Evolutionary conservation across 176 grass and related monocot species (phyloP), one percentile per base, ranked within the genome.

Genomic region (Rhipidocladum racemiflorum): DNA sequence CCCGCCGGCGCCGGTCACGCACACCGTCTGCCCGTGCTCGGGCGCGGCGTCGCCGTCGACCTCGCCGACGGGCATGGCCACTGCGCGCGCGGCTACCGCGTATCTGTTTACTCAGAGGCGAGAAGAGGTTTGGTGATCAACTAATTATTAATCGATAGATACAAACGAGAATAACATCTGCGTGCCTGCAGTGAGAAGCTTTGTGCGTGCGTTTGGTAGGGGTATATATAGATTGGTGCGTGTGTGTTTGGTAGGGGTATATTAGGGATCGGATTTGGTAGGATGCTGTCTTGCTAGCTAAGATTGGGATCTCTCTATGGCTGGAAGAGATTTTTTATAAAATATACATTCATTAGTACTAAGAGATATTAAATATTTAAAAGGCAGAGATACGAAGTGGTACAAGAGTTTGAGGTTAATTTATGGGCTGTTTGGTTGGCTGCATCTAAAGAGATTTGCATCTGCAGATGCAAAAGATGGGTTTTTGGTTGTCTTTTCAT

Each of bases 1-100:
- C 21, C 89, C 92, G 43, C 86, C 92, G 71, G 92, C 89, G 71
- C 92, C 89, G 51, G 92, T 94, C 50, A 94, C 89, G 80, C 92
- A 94, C 50, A 94, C 89, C 49, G 89, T 89, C 76, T 74, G 80
- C 65, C 86, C 86, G 42, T 54, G 4, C 44, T 84, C 86, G 9
- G 68, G 17, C 24, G 29, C 23, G 28, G 32, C 72, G 7, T 4
- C 54, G 20, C 1, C 18, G 2, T 2, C 44, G 70, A 0, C 66
- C 5, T 56, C 84, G 53, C 11, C 68, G 30, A 74, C 29, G 28
- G 71, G 29, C 70, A 68, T 69, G 75, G 36, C 16, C 44, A 9
- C 55, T 8, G 14, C 1, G 0, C 34, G 34, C 21, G 20, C 12
- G 63, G 50, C 1, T 46, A 55, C 70, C 4, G 21, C 16, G 9